A percentile compares a stretch with the other conserved stretches of the same genome.
Evolutionary conservation across 164 flowering plant species (phyloP).

Genomic region (Brasenia schreberi): DNA sequence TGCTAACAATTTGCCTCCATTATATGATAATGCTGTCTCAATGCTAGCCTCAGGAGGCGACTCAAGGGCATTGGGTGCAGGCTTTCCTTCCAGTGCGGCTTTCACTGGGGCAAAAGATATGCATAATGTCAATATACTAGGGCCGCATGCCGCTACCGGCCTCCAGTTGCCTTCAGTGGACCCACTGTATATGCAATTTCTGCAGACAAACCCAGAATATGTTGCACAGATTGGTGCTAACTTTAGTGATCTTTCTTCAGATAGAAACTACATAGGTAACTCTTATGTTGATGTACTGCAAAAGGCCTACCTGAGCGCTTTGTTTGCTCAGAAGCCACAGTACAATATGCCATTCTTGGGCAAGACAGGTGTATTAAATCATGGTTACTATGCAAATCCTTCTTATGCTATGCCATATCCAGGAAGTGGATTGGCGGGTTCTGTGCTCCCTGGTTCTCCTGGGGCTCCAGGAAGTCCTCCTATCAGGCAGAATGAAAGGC

Average conservation of each 20-base stretch:
- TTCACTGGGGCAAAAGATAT: slow-evolving; percentile 39
- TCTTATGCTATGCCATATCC: slow-evolving; percentile 56
- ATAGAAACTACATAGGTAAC: slow-evolving; percentile 37
- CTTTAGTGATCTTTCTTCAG: slow-evolving; percentile 37
- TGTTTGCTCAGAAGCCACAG: slow-evolving; percentile 63
- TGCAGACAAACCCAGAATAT: slow-evolving; percentile 43
- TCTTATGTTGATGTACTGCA: slow-evolving; percentile 47
- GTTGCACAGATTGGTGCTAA: slow-evolving; percentile 44
- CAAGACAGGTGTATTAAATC: slow-evolving; percentile 37
- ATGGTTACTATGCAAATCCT: slow-evolving; percentile 53
- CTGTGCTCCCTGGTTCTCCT: slow-evolving; percentile 50
- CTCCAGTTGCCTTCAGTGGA: slow-evolving; percentile 38
- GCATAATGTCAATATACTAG: slow-evolving; percentile 35
- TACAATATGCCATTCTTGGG: slow-evolving; percentile 37
- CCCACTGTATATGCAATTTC: slow-evolving; percentile 61
- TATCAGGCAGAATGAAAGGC: slow-evolving; percentile 39
- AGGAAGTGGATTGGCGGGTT: slow-evolving; percentile 41
- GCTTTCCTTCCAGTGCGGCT: slow-evolving; percentile 33
- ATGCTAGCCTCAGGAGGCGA: slow-evolving; percentile 23
- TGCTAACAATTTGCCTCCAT: not conserved
- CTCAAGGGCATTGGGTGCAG: slow-evolving; percentile 46
- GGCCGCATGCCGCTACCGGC: slow-evolving; percentile 32
- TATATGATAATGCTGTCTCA: not conserved
- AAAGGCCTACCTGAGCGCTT: slow-evolving; percentile 60
- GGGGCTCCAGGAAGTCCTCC: slow-evolving; percentile 50